Evolutionary conservation across 2,329 filamentous ascomycete genomes (phyloP), one percentile per base, ranked within the genome.

Genomic region (Sporothrix curviconia): DNA sequence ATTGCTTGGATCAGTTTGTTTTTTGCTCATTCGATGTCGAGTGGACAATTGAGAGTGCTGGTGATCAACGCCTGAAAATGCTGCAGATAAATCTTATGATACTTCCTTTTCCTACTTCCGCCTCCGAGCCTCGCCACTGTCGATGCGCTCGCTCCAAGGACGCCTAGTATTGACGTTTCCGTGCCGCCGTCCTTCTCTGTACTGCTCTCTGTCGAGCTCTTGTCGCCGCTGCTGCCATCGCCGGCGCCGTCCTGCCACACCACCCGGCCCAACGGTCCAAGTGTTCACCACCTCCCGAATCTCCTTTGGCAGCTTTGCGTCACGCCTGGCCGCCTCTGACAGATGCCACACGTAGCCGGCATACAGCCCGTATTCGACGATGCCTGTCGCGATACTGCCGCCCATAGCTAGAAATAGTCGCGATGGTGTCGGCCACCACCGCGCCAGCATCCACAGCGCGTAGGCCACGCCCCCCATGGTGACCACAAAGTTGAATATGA

Each of bases 401-500:
- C 80, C 81, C 74, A 94, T 78, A 32, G 86, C 86, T 51, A 92
- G 70, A 39, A 87, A 86, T 60, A 94, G 67, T 25, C 89, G 76
- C 43, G 83, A 79, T 0, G 88, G 84, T 1, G 86, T 80, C 61
- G 79, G 85, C 89, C 88, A 92, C 79, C 87, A 89, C 52, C 84
- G 78, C 1, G 86, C 86, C 15, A 81, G 80, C n/a, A 91, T 78
- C 89, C 89, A 94, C 34, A 94, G 79, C 7, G 87, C 89, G 2
- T 80, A 84, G 3, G 84, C 87, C 52, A 87, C 88, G 44, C 92
- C 89, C 3, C 92, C 75, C 55, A 96, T 88, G 53, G 90, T 95
- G 55, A 96, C 78, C 39, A 96, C 74, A 52, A 97, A 90, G 70
- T 97, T 99, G 66, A 95, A 79, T 53, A 97, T 90, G 7, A 97